Evolutionary conservation across 345 rosid species (phyloP).

Genomic region (Lepidium didymum): DNA sequence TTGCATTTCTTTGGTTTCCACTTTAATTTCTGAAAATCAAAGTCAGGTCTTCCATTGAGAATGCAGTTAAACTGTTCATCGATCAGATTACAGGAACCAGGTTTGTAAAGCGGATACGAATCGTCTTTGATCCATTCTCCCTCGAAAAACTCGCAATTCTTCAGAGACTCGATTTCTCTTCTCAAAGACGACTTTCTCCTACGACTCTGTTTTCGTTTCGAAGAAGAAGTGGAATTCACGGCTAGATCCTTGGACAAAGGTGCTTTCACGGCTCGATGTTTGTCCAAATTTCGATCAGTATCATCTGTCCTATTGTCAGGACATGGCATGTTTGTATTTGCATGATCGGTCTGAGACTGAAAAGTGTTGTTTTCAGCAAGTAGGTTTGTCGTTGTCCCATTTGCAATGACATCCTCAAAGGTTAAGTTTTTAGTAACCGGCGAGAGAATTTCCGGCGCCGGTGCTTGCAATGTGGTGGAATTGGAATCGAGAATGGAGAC

Average conservation of each 20-base stretch:
- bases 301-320: slow-evolving; percentile 15
- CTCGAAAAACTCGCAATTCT: slow-evolving; percentile 70
- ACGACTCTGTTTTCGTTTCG: slow-evolving; percentile 34
- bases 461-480: not conserved
- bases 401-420: not conserved
- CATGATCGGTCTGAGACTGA: slow-evolving; percentile 1
- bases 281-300: not conserved
- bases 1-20: slow-evolving; percentile 87
- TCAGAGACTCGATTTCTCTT: slow-evolving; percentile 39
- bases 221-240: slow-evolving; percentile 39
- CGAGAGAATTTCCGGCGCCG: slow-evolving; percentile 1
- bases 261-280: not conserved
- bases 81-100: slow-evolving; percentile 73
- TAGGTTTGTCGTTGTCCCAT: slow-evolving; percentile 2
- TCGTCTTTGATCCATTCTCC: slow-evolving; percentile 85
- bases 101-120: slow-evolving; percentile 88
- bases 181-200: slow-evolving; percentile 29
- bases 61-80: slow-evolving; percentile 85
- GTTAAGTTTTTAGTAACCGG: slow-evolving; percentile 15
- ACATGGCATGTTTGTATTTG: not conserved
- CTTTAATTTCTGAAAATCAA: slow-evolving; percentile 54
- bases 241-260: slow-evolving; percentile 5
- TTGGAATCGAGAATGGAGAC: slow-evolving; percentile 1
- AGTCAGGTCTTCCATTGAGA: slow-evolving; percentile 75
- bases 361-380: slow-evolving; percentile 23